Percentiles rank a stretch among this genome's conserved stretches.
phyloP scores from a whole-genome alignment of 306 rosid genomes.

The Acacia confusa region DNA sequence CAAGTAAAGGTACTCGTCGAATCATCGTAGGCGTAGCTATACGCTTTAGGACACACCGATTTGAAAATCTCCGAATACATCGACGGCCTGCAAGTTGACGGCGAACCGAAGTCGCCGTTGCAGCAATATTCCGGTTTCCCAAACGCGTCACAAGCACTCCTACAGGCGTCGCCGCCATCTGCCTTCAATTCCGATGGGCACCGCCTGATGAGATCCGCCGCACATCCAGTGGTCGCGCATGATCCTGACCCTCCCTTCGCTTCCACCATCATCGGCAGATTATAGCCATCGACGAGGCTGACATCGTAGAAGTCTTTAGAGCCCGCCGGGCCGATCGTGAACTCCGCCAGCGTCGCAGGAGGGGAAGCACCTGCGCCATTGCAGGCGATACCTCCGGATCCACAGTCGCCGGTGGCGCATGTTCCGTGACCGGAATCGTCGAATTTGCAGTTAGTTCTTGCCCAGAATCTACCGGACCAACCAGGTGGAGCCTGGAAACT shows the following conservation, averaged over 20 bases:
- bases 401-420: slow-evolving; percentile 79
- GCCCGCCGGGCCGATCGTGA: slow-evolving; percentile 55
- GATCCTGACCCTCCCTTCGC: slow-evolving; percentile 59
- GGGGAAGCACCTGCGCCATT: slow-evolving; percentile 78
- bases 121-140: slow-evolving; percentile 77
- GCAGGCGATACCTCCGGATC: slow-evolving; percentile 66
- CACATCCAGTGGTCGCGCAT: slow-evolving; percentile 72
- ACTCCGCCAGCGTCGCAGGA: slow-evolving; percentile 84
- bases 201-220: slow-evolving; percentile 55
- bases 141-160: slow-evolving; percentile 85
- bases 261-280: slow-evolving; percentile 72
- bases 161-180: slow-evolving; percentile 70
- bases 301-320: slow-evolving; percentile 80
- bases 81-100: slow-evolving; percentile 63
- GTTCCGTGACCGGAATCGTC: slow-evolving; percentile 51
- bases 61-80: slow-evolving; percentile 72
- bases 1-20: slow-evolving; percentile 81
- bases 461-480: slow-evolving; percentile 98
- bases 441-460: slow-evolving; percentile 66
- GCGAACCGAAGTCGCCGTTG: slow-evolving; percentile 58
- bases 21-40: slow-evolving; percentile 87
- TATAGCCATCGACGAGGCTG: slow-evolving; percentile 89
- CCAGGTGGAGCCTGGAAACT: slow-evolving; percentile 62
- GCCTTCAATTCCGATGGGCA: slow-evolving; percentile 75
- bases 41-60: slow-evolving; percentile 74